Evolutionary conservation across 2,329 filamentous ascomycete genomes (phyloP), one percentile per base, ranked within the genome.

Genomic region (Akanthomyces muscarius): DNA sequence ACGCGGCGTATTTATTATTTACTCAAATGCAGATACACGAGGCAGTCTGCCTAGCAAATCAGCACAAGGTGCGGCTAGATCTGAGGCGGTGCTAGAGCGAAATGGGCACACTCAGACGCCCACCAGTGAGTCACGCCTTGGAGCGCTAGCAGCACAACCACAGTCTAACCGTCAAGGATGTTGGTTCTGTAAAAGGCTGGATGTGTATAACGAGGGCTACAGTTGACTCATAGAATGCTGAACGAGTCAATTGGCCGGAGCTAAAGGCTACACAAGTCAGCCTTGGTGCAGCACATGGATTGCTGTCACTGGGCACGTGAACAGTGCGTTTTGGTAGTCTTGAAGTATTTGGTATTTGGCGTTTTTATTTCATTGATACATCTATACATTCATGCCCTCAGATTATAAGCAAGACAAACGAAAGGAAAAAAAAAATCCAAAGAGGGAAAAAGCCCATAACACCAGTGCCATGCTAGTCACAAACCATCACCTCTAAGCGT

Each of bases 121-220:
- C 58, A 61, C 38, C 11, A 52, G 48, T 61, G 58, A 61, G 50
- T 61, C 58, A 61, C 58, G 30, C 58, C 50, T 54, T 52, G 47
- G 16, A 41, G 30, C 44, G 33, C 30, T 18, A 36, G 8, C 44
- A 18, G 42, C 44, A 8, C 11, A 36, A 23, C 18, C 7, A 30
- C 28, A 30, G 28, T 30, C 28, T 30, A 6, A 30, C 28, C 6
- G 6, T 52, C 1, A 13, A 7, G n/a, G 28, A 52, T 52, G 7
- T 36, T 18, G 23, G 28, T 13, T 7, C 4, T 11, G 2, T 6
- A 36, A 52, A 23, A 10, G 8, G 23, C 21, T 25, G 21, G 11
- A 10, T 4, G 16, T 47, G 13, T 25, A 25, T 14, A 25, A 47
- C 5, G 45, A 47, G 13, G 5, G 11, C 5, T 25, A 5, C 21